These are phyloP conservation scores for Stromatinia cepivora DNA, from an alignment of 2,329 filamentous ascomycete genomes.

Conservation along the genomic window DNA sequence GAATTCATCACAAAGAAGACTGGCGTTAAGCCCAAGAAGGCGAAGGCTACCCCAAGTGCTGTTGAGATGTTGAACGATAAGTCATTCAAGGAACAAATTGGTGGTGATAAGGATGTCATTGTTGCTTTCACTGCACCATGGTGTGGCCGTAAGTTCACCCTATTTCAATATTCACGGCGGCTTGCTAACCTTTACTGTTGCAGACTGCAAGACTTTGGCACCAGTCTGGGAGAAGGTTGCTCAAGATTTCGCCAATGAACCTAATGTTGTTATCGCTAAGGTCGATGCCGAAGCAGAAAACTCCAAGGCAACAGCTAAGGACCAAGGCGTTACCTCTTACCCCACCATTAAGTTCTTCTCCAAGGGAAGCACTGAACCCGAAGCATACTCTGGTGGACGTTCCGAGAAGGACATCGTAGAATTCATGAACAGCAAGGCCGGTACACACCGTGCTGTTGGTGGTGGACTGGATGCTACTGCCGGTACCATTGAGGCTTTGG, in stretches of 20 bases:
- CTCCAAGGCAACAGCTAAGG: slow-evolving; percentile 73
- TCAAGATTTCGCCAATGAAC: slow-evolving; percentile 74
- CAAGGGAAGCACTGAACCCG: slow-evolving; percentile 71
- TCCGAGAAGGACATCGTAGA: slow-evolving; percentile 72
- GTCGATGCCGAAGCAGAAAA: slow-evolving; percentile 89
- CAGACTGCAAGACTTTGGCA: slow-evolving; percentile 95
- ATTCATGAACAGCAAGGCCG: slow-evolving; percentile 86
- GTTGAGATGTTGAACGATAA: slow-evolving; percentile 79
- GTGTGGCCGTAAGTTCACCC: slow-evolving; percentile 78
- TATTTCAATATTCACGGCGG: background rate
- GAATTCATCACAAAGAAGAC: slow-evolving; percentile 86
- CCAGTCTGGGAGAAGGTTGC: slow-evolving; percentile 89
- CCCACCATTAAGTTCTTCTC: slow-evolving; percentile 99
- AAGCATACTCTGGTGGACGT: slow-evolving; percentile 74
- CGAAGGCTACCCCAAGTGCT: slow-evolving; percentile 69
- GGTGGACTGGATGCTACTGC: slow-evolving; percentile 77
- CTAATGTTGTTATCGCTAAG: slow-evolving; percentile 84
- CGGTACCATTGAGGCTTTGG: slow-evolving; percentile 78
- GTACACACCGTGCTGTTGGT: slow-evolving; percentile 79
- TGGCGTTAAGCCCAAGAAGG: slow-evolving; percentile 74
- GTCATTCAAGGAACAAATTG: slow-evolving; percentile 75
- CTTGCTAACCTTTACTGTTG: slow-evolving; percentile 26
- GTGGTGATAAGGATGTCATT: slow-evolving; percentile 82
- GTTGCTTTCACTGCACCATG: slow-evolving; percentile 98
- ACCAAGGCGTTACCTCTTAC: slow-evolving; percentile 80